phyloP scores from a whole-genome alignment of 805 yeast genomes.

The Lipomyces japonicus region DNA sequence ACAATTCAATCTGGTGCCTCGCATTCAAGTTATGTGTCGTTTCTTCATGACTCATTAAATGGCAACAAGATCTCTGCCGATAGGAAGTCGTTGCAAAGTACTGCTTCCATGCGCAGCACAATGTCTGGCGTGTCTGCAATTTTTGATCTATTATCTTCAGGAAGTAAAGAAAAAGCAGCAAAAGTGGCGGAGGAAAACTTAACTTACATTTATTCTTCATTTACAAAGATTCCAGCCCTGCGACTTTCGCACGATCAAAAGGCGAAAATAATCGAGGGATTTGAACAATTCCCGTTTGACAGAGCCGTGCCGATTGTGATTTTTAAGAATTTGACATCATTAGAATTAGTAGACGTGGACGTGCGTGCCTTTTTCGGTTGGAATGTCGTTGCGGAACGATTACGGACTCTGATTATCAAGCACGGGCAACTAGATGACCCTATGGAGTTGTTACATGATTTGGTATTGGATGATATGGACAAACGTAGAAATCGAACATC shows the following conservation, averaged over 20 bases:
- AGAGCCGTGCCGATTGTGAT: conserved; percentile 61
- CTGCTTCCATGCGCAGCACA: conserved; percentile 33
- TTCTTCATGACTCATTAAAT: conserved; percentile 39
- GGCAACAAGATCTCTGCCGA: conserved; percentile 27
- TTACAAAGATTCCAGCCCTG: conserved; percentile 62
- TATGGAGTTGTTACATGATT: conserved; percentile 47
- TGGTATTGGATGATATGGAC: conserved; percentile 52
- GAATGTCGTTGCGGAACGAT: conserved; percentile 52
- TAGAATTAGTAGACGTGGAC: conserved; percentile 57
- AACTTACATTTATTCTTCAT: conserved; percentile 57
- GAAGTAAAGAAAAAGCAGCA: conserved; percentile 22
- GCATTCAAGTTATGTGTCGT: conserved; percentile 52
- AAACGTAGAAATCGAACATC: conserved; percentile 40
- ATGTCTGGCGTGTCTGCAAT: conserved; percentile 47
- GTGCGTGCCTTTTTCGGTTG: conserved; percentile 66
- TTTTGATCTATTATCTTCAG: conserved; percentile 37
- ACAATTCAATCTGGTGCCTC: conserved; percentile 52
- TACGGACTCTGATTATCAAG: conserved; percentile 53
- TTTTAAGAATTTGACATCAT: conserved; percentile 59
- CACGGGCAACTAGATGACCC: conserved; percentile 51
- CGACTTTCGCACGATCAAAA: conserved; percentile 58
- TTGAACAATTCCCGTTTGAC: conserved; percentile 69
- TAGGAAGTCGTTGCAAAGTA: conserved; percentile 31
- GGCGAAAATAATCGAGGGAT: conserved; percentile 54
- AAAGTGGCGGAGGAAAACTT: conserved; percentile 28